Evolutionary conservation across 306 rosid species (phyloP).

Genomic region (Inga oerstediana): DNA sequence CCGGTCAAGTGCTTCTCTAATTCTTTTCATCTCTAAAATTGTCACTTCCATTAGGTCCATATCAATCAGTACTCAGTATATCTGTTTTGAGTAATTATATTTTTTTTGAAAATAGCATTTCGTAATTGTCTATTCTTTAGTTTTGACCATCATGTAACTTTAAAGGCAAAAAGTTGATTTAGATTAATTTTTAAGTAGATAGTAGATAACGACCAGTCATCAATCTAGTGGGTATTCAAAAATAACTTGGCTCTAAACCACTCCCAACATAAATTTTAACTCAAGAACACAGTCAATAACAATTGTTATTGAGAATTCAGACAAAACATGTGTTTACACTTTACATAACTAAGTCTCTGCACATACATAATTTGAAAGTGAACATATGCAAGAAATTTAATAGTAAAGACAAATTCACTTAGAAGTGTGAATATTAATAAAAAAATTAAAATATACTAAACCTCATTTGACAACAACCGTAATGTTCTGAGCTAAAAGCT

Average conservation of each 20-base stretch:
- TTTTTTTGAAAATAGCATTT: not conserved
- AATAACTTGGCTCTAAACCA: not conserved
- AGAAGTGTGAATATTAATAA: not conserved
- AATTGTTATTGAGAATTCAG: not conserved
- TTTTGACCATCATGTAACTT: not conserved
- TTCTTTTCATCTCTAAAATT: not conserved
- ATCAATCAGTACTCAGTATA: not conserved
- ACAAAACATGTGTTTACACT: not conserved
- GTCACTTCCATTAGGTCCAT: not conserved
- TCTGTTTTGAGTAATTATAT: not conserved
- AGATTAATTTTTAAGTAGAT: not conserved
- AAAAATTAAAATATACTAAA: not conserved
- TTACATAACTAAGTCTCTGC: not conserved
- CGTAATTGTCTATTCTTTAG: not conserved
- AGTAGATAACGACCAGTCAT: not conserved
- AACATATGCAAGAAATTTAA: not conserved
- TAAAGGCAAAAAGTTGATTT: not conserved
- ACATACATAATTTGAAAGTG: not conserved
- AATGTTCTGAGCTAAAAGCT: not conserved
- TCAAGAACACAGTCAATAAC: not conserved
- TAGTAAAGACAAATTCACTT: not conserved
- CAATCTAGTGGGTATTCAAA: not conserved
- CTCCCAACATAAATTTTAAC: conserved; percentile 3
- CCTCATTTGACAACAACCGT: not conserved
- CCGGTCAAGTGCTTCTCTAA: not conserved